phyloP scores from a whole-genome alignment of 257 asterid genomes.

The Solanum megistacrolobum region DNA sequence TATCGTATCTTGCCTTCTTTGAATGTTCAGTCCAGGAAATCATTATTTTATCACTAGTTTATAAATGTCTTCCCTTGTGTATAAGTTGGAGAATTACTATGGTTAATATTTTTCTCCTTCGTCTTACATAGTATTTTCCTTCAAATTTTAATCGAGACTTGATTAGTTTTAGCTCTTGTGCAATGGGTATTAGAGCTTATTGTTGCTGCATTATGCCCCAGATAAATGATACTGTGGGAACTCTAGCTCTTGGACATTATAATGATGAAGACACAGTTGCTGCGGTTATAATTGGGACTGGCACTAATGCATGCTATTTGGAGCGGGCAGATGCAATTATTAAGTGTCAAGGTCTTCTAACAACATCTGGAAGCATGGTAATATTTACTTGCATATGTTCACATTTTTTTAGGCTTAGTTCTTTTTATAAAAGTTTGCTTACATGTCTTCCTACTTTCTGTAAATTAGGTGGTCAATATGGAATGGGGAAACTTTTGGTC shows the following conservation, averaged over 20 bases:
- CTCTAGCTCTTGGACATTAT: constrained; percentile 74
- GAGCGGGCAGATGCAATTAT: constrained; percentile 82
- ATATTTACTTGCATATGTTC: constrained; percentile 1
- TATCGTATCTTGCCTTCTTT: not conserved
- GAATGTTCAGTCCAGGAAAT: not conserved
- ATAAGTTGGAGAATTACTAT: not conserved
- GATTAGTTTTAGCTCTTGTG: not conserved
- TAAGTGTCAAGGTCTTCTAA: constrained; percentile 70
- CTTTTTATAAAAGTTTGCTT: not conserved
- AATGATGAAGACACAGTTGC: constrained; percentile 79
- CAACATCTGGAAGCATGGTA: constrained; percentile 76
- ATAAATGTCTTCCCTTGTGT: not conserved
- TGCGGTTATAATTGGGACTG: constrained; percentile 81
- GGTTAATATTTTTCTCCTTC: not conserved
- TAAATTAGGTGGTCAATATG: constrained; percentile 68
- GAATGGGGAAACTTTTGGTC: constrained; percentile 98
- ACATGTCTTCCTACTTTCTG: not conserved
- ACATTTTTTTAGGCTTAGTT: not conserved
- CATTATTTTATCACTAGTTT: not conserved
- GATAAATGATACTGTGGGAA: constrained; percentile 84
- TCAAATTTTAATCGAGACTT: not conserved
- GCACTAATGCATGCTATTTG: constrained; percentile 91
- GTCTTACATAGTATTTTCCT: not conserved
- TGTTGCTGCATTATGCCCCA: constrained; percentile 10
- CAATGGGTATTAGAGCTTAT: not conserved